Evolutionary conservation across 768 basidiomycete genomes (phyloP).

Genomic region (Termitomyces sp.): DNA sequence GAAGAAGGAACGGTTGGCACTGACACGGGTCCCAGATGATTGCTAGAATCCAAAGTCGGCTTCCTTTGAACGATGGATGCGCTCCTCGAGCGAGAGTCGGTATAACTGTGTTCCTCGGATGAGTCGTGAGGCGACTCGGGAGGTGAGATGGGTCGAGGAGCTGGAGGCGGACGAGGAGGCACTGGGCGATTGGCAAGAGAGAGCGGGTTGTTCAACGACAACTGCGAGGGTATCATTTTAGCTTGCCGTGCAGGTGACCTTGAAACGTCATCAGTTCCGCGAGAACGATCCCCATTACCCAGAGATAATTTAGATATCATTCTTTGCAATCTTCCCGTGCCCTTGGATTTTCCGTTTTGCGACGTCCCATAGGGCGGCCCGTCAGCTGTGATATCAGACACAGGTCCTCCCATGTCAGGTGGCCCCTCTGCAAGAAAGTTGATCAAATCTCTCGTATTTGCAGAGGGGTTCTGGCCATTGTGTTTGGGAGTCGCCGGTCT

Average conservation of each 20-base stretch:
- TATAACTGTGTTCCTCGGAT: constrained; percentile 29
- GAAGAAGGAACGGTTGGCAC: neutral
- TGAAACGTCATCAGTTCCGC: constrained; percentile 17
- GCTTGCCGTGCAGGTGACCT: constrained; percentile 11
- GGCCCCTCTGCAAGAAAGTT: constrained; percentile 55
- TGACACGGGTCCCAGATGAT: neutral
- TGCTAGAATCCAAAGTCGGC: constrained; percentile 6
- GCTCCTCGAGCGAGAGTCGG: constrained; percentile 21
- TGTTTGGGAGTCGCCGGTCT: constrained; percentile 18
- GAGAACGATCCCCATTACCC: constrained; percentile 36
- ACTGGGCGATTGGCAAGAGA: constrained; percentile 56
- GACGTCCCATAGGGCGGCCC: constrained; percentile 20
- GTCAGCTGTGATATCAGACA: constrained; percentile 37
- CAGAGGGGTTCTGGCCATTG: constrained; percentile 29
- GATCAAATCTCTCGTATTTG: constrained; percentile 51
- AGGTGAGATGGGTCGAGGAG: constrained; percentile 41
- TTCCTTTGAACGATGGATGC: constrained; percentile 24
- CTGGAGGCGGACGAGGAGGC: constrained; percentile 55
- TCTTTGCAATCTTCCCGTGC: constrained; percentile 62
- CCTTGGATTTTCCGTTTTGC: constrained; percentile 46
- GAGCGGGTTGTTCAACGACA: constrained; percentile 37
- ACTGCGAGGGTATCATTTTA: constrained; percentile 20
- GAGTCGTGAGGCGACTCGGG: constrained; percentile 45
- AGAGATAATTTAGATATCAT: constrained; percentile 80
- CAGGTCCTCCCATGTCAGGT: constrained; percentile 53